phyloP scores from a whole-genome alignment of 805 yeast species.

The Groenewaldozyma tartarivorans region DNA sequence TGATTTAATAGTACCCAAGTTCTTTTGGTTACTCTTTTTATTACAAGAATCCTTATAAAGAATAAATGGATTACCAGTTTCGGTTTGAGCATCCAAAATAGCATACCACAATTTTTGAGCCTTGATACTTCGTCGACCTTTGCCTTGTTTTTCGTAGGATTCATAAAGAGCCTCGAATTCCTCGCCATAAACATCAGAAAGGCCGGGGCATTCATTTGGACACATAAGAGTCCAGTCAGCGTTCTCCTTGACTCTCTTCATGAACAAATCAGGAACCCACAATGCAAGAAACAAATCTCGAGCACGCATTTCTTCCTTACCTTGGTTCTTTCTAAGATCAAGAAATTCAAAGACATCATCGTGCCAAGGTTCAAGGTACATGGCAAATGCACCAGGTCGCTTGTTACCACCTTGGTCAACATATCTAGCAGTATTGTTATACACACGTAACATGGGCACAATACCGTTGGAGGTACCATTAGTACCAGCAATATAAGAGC shows the following conservation, averaged over 20 bases:
- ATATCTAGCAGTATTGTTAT: constrained; percentile 86
- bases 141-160: constrained; percentile 58
- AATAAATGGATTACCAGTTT: constrained; percentile 91
- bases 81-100: constrained; percentile 80
- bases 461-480: constrained; percentile 82
- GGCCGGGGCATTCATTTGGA: constrained; percentile 77
- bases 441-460: constrained; percentile 88
- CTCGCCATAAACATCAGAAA: constrained; percentile 68
- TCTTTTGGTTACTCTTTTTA: constrained; percentile 73
- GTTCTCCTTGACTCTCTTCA: constrained; percentile 70
- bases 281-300: constrained; percentile 84
- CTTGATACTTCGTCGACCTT: constrained; percentile 46
- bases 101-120: constrained; percentile 87
- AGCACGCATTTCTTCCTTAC: constrained; percentile 86
- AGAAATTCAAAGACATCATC: constrained; percentile 75
- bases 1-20: constrained; percentile 81
- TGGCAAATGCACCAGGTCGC: constrained; percentile 91
- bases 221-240: constrained; percentile 81
- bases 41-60: constrained; percentile 94
- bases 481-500: constrained; percentile 75
- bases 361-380: constrained; percentile 95
- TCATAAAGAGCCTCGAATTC: constrained; percentile 62
- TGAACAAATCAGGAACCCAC: constrained; percentile 90
- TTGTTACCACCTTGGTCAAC: constrained; percentile 97
- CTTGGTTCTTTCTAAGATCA: constrained; percentile 82